Evolutionary conservation across 2,329 filamentous ascomycete genomes (phyloP).

Genomic region (Penicillium concentricum): DNA sequence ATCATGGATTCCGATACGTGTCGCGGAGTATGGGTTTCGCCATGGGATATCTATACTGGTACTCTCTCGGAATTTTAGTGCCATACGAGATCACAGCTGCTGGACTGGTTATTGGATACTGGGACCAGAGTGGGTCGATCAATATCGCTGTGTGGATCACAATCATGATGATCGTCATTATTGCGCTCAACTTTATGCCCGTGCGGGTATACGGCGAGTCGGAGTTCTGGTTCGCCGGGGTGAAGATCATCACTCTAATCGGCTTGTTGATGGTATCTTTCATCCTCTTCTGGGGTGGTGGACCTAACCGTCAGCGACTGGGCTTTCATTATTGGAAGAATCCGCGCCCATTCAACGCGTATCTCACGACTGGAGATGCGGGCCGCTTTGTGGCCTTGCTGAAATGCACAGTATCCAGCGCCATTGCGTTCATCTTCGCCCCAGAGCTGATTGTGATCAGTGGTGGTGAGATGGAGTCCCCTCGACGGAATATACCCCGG

Average conservation of each 20-base stretch:
- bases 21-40: slow-evolving; percentile 44
- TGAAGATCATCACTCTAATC: slow-evolving; percentile 54
- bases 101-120: slow-evolving; percentile 64
- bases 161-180: slow-evolving; percentile 60
- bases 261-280: slow-evolving; percentile 54
- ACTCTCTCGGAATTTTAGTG: slow-evolving; percentile 47
- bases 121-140: slow-evolving; percentile 45
- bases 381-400: slow-evolving; percentile 55
- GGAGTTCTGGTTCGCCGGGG: slow-evolving; percentile 55
- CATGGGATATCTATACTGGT: slow-evolving; percentile 50
- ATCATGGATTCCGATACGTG: slow-evolving; percentile 46
- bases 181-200: slow-evolving; percentile 49
- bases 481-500: slow-evolving; percentile 58
- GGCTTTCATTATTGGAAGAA: slow-evolving; percentile 54
- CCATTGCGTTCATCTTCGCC: slow-evolving; percentile 57
- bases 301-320: slow-evolving; percentile 50
- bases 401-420: slow-evolving; percentile 51
- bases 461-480: slow-evolving; percentile 59
- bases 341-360: slow-evolving; percentile 50
- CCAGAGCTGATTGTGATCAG: slow-evolving; percentile 57
- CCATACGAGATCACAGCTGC: slow-evolving; percentile 65
- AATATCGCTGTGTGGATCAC: slow-evolving; percentile 53
- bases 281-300: slow-evolving; percentile 58
- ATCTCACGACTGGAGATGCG: slow-evolving; percentile 46
- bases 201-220: slow-evolving; percentile 54